A percentile compares a stretch with the other conserved stretches of the same genome.
Conservation (phyloP, 768 basidiomycete genomes). For the Rhodosporidiobolus odoratus region DNA sequence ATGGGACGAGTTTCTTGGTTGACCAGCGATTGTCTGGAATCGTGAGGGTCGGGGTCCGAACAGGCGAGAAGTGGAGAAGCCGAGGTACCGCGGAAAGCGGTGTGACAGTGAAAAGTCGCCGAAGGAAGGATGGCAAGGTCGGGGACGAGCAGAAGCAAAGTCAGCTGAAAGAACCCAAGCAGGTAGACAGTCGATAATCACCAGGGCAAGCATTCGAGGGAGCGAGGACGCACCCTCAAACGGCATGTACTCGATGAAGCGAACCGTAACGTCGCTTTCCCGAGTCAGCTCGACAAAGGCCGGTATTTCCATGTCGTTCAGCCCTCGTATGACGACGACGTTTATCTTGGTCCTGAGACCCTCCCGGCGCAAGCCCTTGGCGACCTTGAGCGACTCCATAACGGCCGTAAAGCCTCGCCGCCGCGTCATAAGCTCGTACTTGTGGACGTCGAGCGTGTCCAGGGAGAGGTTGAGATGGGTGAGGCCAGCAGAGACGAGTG, state of each 20-base stretch:
- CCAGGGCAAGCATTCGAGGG: too few species aligned
- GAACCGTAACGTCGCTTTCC: constrained; percentile 60
- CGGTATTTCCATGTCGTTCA: constrained; percentile 74
- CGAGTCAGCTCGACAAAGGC: constrained; percentile 74
- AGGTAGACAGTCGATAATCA: too few species aligned
- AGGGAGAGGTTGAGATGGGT: constrained; percentile 67
- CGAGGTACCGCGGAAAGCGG: too few species aligned
- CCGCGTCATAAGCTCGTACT: constrained; percentile 80
- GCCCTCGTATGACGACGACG: constrained; percentile 69
- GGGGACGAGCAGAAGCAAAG: background rate
- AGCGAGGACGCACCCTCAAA: constrained; percentile 60
- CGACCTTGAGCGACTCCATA: constrained; percentile 60
- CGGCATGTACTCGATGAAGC: constrained; percentile 93
- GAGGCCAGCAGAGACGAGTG: constrained; percentile 64
- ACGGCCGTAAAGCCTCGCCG: constrained; percentile 63
- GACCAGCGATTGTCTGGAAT: constrained; percentile 73
- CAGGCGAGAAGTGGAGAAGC: background rate
- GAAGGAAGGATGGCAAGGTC: constrained; percentile 11
- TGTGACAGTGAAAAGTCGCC: background rate
- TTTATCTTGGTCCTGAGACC: constrained; percentile 65
- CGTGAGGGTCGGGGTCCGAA: background rate
- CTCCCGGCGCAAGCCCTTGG: constrained; percentile 42
- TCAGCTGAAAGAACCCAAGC: too few species aligned
- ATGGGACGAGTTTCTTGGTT: constrained; percentile 76
- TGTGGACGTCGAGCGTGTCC: constrained; percentile 78